A percentile compares a stretch with the other conserved stretches of the same genome.
These are phyloP conservation scores for Crinitomyces ghanaensis DNA, from an alignment of 805 yeast genomes.

Conservation along the genomic window DNA sequence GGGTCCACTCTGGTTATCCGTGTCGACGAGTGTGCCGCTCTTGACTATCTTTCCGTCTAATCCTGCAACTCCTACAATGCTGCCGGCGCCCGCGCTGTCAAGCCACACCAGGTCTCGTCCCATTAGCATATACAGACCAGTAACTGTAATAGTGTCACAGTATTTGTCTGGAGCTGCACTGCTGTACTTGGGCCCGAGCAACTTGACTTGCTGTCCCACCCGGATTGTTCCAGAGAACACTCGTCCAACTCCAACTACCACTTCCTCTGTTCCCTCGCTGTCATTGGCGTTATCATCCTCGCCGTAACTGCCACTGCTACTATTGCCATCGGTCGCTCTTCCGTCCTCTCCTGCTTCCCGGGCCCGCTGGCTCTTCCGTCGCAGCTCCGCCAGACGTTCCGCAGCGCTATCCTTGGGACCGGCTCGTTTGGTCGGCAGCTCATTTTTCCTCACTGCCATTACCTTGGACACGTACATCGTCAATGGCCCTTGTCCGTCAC, in stretches of 20 bases:
- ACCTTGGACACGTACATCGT: slow-evolving; percentile 84
- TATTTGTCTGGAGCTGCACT: slow-evolving; percentile 46
- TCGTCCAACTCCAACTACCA: slow-evolving; percentile 77
- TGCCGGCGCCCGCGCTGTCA: slow-evolving; percentile 83
- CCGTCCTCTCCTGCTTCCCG: slow-evolving; percentile 24
- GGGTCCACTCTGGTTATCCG: slow-evolving; percentile 49
- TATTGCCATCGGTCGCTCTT: slow-evolving; percentile 34
- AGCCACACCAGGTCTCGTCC: slow-evolving; percentile 79
- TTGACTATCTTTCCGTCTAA: slow-evolving; percentile 72
- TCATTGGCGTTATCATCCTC: slow-evolving; percentile 30
- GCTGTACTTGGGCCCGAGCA: slow-evolving; percentile 80
- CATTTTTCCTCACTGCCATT: slow-evolving; percentile 71
- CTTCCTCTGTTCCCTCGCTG: no score
- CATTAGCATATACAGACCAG: slow-evolving; percentile 74
- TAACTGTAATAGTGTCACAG: slow-evolving; percentile 46
- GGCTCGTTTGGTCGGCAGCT: slow-evolving; percentile 47
- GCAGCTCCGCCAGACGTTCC: slow-evolving; percentile 15
- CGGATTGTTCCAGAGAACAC: slow-evolving; percentile 74
- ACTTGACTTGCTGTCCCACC: slow-evolving; percentile 63
- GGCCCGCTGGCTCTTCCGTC: slow-evolving; percentile 13
- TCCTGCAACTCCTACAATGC: slow-evolving; percentile 89
- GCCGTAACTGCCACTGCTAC: slow-evolving; percentile 42
- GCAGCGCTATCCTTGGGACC: slow-evolving; percentile 6
- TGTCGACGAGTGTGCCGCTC: slow-evolving; percentile 68
- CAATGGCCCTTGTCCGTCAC: slow-evolving; percentile 56